Base-by-base conservation (phyloP, 2,329 filamentous ascomycete species). In the Hypoxylon sp. region DNA sequence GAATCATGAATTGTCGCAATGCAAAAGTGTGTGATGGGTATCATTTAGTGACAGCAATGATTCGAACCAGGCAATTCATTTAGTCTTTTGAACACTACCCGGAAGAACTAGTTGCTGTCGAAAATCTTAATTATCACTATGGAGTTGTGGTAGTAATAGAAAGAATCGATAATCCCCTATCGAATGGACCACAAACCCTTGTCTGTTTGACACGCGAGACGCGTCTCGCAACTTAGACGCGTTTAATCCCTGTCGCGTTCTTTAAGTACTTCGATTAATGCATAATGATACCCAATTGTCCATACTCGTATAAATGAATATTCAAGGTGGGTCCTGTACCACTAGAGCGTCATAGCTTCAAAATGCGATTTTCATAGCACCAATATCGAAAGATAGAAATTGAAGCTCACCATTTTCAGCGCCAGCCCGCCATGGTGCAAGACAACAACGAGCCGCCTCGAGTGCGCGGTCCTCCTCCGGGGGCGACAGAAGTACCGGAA, bases 381-480 rank as follows among this genome's bases (percentile, higher is more conserved):
- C 44, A 29, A 58, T 50, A 53, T 65, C 63, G 66, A 61, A 60
- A 26, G 37, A 39, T 37, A 57, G 8, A 52, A 65, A 47, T 63
- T 37, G 11, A 39, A 60, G 26, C n/a, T 37, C 54, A 58, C 37
- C 11, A 63, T 48, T 22, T n/a, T 4, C 31, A 65, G 48, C 51
- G 17, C 63, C 51, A 61, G 37, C 63, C 44, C 59, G 44, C 70
- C 65, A 81, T 82, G 75, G 77, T 76, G 39, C 76, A 76, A 75
- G 74, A 80, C 69, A 58, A 74, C 60, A 68, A 70, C 42, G 66
- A 68, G 4, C 68, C 65, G 22, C 74, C 65, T 14, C 50, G 59
- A 29, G 72, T 75, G 24, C 77, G 75, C 48, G 75, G 73, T 29
- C 78, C 79, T 44, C 79, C 80, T 14, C 78, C 80, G 3, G 79